These are phyloP conservation scores for Prunus mira DNA, from an alignment of 306 rosid species.

Conservation along the genomic window DNA sequence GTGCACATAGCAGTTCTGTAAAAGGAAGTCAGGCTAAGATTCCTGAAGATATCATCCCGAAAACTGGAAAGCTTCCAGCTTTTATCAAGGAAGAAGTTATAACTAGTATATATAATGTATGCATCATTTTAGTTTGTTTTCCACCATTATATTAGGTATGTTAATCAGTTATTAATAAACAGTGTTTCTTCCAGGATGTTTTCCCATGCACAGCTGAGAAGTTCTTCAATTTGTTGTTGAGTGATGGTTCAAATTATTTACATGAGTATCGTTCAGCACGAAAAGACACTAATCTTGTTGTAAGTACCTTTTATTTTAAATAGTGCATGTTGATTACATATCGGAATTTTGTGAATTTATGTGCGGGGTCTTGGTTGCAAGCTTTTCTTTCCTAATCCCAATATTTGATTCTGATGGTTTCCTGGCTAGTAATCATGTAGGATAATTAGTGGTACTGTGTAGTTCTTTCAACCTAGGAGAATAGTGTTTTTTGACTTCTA, in stretches of 20 bases:
- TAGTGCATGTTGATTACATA: background rate
- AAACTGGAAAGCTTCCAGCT: constrained; percentile 54
- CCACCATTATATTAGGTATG: constrained; percentile 11
- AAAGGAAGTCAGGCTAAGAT: constrained; percentile 48
- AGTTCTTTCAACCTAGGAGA: background rate
- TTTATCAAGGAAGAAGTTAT: constrained; percentile 79
- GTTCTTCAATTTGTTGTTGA: constrained; percentile 63
- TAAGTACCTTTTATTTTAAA: constrained; percentile 41
- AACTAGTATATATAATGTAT: constrained; percentile 67
- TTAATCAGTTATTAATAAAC: constrained; percentile 27
- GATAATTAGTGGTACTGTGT: background rate
- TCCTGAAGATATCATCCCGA: constrained; percentile 50
- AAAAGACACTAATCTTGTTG: constrained; percentile 85
- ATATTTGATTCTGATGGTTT: background rate
- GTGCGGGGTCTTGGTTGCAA: background rate
- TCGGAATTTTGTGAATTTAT: background rate
- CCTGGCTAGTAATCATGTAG: background rate
- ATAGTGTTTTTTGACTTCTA: background rate
- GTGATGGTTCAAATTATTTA: constrained; percentile 63
- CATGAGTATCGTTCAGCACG: constrained; percentile 62
- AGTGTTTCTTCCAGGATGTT: constrained; percentile 56
- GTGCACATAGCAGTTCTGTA: constrained; percentile 96
- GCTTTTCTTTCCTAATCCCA: background rate
- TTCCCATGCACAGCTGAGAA: constrained; percentile 81
- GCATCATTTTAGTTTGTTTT: constrained; percentile 23